Evolutionary conservation across 768 basidiomycete species (phyloP).

Genomic region (Tricholoma terreum): DNA sequence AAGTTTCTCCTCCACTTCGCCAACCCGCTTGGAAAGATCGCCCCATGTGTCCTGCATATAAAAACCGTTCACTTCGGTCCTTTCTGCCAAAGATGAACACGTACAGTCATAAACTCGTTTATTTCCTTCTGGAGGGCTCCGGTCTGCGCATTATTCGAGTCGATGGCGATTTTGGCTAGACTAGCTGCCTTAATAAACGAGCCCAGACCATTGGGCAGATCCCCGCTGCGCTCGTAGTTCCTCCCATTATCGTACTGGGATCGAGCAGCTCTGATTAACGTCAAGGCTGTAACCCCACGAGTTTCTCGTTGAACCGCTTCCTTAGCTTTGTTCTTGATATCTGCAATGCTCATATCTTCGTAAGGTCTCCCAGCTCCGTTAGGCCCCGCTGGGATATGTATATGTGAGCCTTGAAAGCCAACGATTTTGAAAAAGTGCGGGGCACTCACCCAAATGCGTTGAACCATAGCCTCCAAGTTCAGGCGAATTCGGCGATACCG

Average conservation of each 20-base stretch:
- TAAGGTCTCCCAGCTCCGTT: conserved; percentile 19
- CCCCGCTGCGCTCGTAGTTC: conserved; percentile 50
- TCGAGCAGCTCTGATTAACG: conserved; percentile 62
- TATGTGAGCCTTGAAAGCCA: conserved; percentile 14
- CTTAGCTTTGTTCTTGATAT: conserved; percentile 44
- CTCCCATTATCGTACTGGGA: conserved; percentile 52
- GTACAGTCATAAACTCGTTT: conserved; percentile 61
- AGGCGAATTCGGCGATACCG: conserved; percentile 24
- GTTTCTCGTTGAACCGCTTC: conserved; percentile 48
- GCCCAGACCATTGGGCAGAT: conserved; percentile 58
- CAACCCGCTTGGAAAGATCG: conserved; percentile 37
- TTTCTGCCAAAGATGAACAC: conserved; percentile 16
- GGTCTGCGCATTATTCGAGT: conserved; percentile 54
- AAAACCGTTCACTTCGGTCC: neutral
- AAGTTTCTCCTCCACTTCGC: conserved; percentile 44
- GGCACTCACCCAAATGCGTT: conserved; percentile 28
- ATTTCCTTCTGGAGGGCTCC: conserved; percentile 63
- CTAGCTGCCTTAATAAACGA: conserved; percentile 61
- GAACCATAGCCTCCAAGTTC: conserved; percentile 25
- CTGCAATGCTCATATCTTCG: conserved; percentile 37
- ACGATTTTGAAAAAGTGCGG: conserved; percentile 15
- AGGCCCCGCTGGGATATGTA: conserved; percentile 23
- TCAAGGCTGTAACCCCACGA: conserved; percentile 55
- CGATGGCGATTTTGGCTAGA: conserved; percentile 56
- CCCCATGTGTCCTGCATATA: conserved; percentile 30